Percentiles rank a stretch among this genome's conserved stretches.
These are phyloP conservation scores for Prunus kanzakura DNA, from an alignment of 306 rosid species.

Conservation along the genomic window DNA sequence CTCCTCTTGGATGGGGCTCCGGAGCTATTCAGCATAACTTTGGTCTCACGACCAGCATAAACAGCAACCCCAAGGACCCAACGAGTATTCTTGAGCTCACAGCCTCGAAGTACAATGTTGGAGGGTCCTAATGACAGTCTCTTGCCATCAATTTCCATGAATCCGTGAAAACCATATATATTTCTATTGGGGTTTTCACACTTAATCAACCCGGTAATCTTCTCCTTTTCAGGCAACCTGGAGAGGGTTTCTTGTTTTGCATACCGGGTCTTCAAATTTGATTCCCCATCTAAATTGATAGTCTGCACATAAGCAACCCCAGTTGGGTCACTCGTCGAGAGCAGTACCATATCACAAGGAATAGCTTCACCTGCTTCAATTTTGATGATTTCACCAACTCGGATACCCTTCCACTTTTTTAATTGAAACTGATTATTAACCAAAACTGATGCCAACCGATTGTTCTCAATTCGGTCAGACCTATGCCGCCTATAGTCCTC, in stretches of 20 bases:
- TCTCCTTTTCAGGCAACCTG: slow-evolving; percentile 55
- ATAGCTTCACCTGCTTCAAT: slow-evolving; percentile 58
- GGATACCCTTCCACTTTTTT: slow-evolving; percentile 70
- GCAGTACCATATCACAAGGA: slow-evolving; percentile 93
- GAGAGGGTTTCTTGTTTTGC: slow-evolving; percentile 90
- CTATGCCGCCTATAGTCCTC: slow-evolving; percentile 90
- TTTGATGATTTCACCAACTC: slow-evolving; percentile 79
- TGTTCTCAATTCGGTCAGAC: slow-evolving; percentile 82
- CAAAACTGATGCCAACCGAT: slow-evolving; percentile 66
- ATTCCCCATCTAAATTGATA: slow-evolving; percentile 87
- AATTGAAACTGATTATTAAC: slow-evolving; percentile 47
- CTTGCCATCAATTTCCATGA: slow-evolving; percentile 75
- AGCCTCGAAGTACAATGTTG: slow-evolving; percentile 82
- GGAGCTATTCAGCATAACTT: slow-evolving; percentile 86
- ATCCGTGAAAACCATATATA: slow-evolving; percentile 85
- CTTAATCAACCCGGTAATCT: slow-evolving; percentile 58
- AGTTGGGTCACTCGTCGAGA: slow-evolving; percentile 85
- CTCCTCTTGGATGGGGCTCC: slow-evolving; percentile 99
- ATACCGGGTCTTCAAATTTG: slow-evolving; percentile 89
- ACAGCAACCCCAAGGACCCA: slow-evolving; percentile 89
- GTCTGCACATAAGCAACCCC: slow-evolving; percentile 97
- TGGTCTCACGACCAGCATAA: slow-evolving; percentile 88
- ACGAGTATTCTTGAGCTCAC: slow-evolving; percentile 80
- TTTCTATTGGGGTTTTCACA: slow-evolving; percentile 96
- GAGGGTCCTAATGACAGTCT: slow-evolving; percentile 87